These are phyloP conservation scores for Aphanomyces stellatus DNA, from an alignment of 352 stramenopile genomes.

Conservation along the genomic window DNA sequence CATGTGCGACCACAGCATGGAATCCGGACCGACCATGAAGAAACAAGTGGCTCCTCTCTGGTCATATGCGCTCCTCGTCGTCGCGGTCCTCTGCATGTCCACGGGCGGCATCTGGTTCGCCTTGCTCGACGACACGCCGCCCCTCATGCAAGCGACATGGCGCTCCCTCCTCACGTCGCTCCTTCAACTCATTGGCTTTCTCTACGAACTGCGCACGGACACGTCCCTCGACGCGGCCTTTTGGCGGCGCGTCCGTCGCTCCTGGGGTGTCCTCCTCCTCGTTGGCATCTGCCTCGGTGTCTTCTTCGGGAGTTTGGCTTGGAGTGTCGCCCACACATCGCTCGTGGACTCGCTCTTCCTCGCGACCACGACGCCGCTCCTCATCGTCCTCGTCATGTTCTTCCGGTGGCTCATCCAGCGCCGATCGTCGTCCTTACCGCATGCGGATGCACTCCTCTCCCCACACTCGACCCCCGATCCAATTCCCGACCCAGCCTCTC, in stretches of 20 bases:
- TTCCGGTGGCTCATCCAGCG: background rate
- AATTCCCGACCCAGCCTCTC: background rate
- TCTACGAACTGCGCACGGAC: background rate
- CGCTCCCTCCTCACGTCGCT: background rate
- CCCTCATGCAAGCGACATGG: conserved; percentile 12
- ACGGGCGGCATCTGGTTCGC: conserved; percentile 13
- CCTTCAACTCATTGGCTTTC: background rate
- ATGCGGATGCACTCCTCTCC: background rate
- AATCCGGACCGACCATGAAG: too few species aligned
- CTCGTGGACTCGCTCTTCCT: conserved; percentile 12
- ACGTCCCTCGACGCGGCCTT: background rate
- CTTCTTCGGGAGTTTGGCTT: conserved; percentile 7
- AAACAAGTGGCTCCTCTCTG: conserved; percentile 5
- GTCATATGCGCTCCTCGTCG: background rate
- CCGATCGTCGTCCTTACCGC: background rate
- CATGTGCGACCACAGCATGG: too few species aligned
- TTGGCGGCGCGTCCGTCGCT: background rate
- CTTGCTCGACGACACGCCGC: background rate
- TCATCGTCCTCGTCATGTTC: background rate
- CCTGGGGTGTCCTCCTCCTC: background rate
- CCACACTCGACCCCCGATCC: background rate
- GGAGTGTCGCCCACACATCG: conserved; percentile 10
- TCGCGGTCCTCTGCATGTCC: background rate
- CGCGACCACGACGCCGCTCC: conserved; percentile 6
- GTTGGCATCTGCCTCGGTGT: background rate